These are phyloP conservation scores for Vanilla planifolia DNA, from an alignment of 106 monocot genomes.

Conservation along the genomic window DNA sequence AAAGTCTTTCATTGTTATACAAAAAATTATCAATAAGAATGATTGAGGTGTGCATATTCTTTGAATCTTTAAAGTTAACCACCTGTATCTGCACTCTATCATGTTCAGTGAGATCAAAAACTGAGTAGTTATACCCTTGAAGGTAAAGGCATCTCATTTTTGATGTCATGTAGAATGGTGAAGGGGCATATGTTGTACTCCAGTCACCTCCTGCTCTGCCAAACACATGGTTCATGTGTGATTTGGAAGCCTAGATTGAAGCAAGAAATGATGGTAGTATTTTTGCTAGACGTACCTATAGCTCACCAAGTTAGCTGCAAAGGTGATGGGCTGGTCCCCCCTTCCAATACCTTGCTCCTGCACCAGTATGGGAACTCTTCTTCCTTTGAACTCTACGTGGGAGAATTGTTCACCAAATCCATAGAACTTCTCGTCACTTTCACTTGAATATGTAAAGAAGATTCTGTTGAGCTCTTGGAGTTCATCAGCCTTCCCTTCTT, in stretches of 20 bases:
- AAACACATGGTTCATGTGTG: too few relatives aligned
- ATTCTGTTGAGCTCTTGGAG: constrained; percentile 46
- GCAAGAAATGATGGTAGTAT: background rate
- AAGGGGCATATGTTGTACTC: constrained; percentile 88
- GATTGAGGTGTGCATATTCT: background rate
- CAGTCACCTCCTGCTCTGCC: constrained; percentile 74
- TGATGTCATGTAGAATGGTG: constrained; percentile 87
- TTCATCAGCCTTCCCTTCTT: constrained; percentile 10
- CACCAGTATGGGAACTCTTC: constrained; percentile 67
- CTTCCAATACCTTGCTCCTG: constrained; percentile 96
- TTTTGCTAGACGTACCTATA: constrained; percentile 43
- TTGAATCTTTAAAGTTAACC: background rate
- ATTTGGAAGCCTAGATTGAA: too few relatives aligned
- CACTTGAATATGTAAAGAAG: constrained; percentile 53
- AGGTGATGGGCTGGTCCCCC: constrained; percentile 87
- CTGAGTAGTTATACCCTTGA: constrained; percentile 69
- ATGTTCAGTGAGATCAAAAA: constrained; percentile 64
- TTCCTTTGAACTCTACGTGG: constrained; percentile 74
- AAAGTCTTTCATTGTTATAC: too few relatives aligned
- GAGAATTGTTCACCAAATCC: constrained; percentile 97
- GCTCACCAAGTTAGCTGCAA: constrained; percentile 74
- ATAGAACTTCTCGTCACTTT: constrained; percentile 58
- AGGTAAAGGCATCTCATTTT: constrained; percentile 80
- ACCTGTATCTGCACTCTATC: constrained; percentile 90
- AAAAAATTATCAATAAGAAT: background rate